Conservation (phyloP, 2,329 filamentous ascomycete species). For the Hyphodiscus sp. region DNA sequence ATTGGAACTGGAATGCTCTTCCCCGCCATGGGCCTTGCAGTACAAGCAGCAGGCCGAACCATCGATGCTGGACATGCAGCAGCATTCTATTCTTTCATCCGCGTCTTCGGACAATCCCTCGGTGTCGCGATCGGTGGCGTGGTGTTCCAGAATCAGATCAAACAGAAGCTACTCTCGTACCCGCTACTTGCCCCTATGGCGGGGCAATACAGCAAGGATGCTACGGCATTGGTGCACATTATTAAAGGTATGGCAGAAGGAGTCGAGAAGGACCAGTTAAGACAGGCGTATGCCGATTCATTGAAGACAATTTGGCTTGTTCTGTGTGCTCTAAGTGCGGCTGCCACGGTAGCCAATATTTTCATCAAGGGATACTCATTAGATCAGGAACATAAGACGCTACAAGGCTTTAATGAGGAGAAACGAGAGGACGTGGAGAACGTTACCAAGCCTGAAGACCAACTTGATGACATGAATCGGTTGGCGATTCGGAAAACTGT, state of each 20-base stretch:
- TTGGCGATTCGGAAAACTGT: conserved; percentile 3
- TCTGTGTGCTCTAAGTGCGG: conserved; percentile 44
- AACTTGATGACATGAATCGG: conserved; percentile 4
- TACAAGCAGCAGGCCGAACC: conserved; percentile 54
- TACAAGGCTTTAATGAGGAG: conserved; percentile 40
- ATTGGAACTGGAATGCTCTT: conserved; percentile 60
- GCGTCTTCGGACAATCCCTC: conserved; percentile 57
- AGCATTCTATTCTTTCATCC: conserved; percentile 62
- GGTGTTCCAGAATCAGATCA: conserved; percentile 58
- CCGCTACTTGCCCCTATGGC: conserved; percentile 21
- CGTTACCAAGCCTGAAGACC: background rate
- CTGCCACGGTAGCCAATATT: conserved; percentile 42
- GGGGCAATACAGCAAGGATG: conserved; percentile 24
- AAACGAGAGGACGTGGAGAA: conserved; percentile 10
- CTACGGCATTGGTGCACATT: conserved; percentile 23
- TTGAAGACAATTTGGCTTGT: conserved; percentile 50
- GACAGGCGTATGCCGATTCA: conserved; percentile 47
- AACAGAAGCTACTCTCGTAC: conserved; percentile 21
- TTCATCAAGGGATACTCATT: conserved; percentile 44
- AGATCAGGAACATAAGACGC: conserved; percentile 39
- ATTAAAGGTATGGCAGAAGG: conserved; percentile 28
- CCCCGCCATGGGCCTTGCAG: conserved; percentile 53
- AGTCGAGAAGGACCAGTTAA: conserved; percentile 36
- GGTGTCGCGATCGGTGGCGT: conserved; percentile 63
- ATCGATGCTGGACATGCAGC: conserved; percentile 54